Conservation (phyloP, 305 asterid species). For the Plantago coronopus region DNA sequence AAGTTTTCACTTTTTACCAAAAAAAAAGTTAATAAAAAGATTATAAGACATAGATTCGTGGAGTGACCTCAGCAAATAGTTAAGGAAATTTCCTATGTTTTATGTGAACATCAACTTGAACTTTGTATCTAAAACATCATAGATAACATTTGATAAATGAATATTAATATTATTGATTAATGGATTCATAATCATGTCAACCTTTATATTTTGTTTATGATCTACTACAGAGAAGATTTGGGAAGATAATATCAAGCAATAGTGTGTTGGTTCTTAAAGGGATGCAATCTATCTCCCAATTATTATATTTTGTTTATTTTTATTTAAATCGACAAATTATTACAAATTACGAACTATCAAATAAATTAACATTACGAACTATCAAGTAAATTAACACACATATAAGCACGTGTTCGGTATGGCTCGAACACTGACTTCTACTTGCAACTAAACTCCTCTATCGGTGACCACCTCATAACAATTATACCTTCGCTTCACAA, state of each 20-base stretch:
- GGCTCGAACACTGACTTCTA: too few relatives aligned
- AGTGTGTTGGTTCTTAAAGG: neutral
- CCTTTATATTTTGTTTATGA: neutral
- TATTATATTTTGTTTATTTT: too few relatives aligned
- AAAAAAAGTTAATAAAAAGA: neutral
- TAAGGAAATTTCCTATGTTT: neutral
- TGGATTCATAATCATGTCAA: constrained; percentile 8
- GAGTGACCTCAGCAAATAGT: constrained; percentile 14
- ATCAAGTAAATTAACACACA: too few relatives aligned
- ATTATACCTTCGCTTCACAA: too few relatives aligned
- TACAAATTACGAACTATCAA: too few relatives aligned
- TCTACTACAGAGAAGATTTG: neutral
- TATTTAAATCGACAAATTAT: too few relatives aligned
- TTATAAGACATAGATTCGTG: constrained; percentile 4
- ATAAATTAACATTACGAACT: too few relatives aligned
- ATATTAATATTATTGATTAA: neutral
- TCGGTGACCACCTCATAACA: too few relatives aligned
- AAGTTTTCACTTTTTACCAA: neutral
- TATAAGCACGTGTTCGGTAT: too few relatives aligned
- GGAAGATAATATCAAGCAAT: neutral
- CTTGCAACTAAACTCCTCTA: too few relatives aligned
- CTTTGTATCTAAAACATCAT: neutral
- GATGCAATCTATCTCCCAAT: too few relatives aligned
- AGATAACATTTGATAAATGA: constrained; percentile 4
- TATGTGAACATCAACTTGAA: neutral